These are phyloP conservation scores for Parasarocladium wereldwijsianum DNA, from an alignment of 2,329 filamentous ascomycete genomes.

Conservation along the genomic window DNA sequence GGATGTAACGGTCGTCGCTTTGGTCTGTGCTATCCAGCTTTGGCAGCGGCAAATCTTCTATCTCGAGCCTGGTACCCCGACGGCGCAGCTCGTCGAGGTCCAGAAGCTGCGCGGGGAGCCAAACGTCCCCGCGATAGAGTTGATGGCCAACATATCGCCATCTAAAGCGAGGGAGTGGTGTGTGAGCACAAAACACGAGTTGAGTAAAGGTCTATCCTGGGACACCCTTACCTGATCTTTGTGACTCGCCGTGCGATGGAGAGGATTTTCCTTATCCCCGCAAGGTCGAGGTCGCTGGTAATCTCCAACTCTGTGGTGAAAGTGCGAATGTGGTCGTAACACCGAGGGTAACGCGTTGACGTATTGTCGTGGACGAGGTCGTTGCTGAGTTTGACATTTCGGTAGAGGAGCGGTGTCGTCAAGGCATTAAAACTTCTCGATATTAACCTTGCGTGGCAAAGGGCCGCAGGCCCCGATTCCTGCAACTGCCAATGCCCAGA, in stretches of 20 bases:
- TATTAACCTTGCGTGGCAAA: conserved; percentile 20
- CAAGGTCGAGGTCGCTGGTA: conserved; percentile 23
- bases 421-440: conserved; percentile 25
- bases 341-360: conserved; percentile 16
- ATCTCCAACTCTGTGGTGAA: conserved; percentile 25
- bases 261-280: conserved; percentile 20
- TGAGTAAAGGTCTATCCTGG: not conserved
- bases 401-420: conserved; percentile 27
- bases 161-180: too few relatives aligned
- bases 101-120: conserved; percentile 24
- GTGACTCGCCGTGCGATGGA: conserved; percentile 19
- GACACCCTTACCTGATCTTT: conserved; percentile 21
- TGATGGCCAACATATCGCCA: conserved; percentile 22
- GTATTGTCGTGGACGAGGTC: conserved; percentile 19
- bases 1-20: conserved; percentile 20
- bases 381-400: conserved; percentile 21
- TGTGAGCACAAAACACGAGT: not conserved
- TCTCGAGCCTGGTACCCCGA: conserved; percentile 18
- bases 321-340: conserved; percentile 19
- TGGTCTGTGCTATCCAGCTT: conserved; percentile 14
- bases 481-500: conserved; percentile 19
- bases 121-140: conserved; percentile 13
- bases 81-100: conserved; percentile 14
- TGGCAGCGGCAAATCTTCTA: conserved; percentile 26
- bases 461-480: conserved; percentile 18